These are phyloP conservation scores for Kuraishia piskuri DNA, from an alignment of 805 yeast species.

Conservation along the genomic window DNA sequence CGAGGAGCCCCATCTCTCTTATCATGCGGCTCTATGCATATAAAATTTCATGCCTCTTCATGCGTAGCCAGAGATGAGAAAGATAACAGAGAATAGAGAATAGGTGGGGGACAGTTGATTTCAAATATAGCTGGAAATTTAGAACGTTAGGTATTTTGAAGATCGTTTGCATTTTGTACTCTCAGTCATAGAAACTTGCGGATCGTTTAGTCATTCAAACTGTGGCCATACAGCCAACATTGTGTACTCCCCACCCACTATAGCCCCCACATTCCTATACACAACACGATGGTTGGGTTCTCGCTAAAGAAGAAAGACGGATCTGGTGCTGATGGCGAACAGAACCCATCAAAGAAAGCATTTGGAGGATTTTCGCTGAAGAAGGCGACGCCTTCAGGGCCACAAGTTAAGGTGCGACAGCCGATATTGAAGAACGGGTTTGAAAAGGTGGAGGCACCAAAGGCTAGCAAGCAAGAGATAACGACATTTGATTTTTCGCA, in stretches of 20 bases:
- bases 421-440: background rate
- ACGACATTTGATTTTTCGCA: slow-evolving; percentile 10
- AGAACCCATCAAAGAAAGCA: slow-evolving; percentile 8
- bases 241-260: too few species aligned
- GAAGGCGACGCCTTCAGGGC: background rate
- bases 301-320: slow-evolving; percentile 23
- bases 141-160: too few species aligned
- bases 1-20: background rate
- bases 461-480: slow-evolving; percentile 22
- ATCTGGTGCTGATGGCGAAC: background rate
- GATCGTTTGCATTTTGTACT: too few species aligned
- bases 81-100: background rate
- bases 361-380: slow-evolving; percentile 25
- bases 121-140: too few species aligned
- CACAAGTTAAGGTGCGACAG: background rate
- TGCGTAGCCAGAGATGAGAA: background rate
- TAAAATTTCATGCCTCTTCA: background rate
- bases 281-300: slow-evolving; percentile 24
- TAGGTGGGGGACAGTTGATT: background rate
- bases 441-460: background rate
- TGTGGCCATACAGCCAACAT: too few species aligned
- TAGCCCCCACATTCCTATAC: background rate
- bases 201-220: too few species aligned
- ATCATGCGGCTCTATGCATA: background rate
- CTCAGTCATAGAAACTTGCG: too few species aligned